Conservation (phyloP, 768 basidiomycete species). For the Mycena belliarum region DNA sequence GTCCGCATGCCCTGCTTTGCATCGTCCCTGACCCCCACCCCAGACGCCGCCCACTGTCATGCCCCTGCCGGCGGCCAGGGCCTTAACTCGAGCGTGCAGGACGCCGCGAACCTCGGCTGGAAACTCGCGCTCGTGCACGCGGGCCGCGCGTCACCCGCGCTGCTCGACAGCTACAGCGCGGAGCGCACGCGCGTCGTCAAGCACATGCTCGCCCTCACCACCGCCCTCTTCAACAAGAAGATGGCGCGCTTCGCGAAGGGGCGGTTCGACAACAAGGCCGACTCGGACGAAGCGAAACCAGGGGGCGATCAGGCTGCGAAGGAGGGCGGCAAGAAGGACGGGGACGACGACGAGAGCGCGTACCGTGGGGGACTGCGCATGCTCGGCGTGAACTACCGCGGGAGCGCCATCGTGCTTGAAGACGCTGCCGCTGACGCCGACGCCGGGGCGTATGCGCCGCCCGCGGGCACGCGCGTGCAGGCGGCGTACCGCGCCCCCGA, state of each 20-base stretch:
- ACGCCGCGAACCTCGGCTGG: conserved; percentile 47
- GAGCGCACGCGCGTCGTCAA: conserved; percentile 50
- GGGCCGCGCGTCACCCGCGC: conserved; percentile 31
- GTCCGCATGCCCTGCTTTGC: neutral
- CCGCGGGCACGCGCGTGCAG: conserved; percentile 24
- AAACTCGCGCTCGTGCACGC: conserved; percentile 45
- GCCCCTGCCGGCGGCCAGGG: conserved; percentile 43
- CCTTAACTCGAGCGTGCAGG: conserved; percentile 37
- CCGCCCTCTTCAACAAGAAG: conserved; percentile 27
- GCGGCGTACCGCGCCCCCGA: conserved; percentile 38
- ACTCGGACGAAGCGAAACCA: too few species aligned
- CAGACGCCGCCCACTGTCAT: conserved; percentile 47
- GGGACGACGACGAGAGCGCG: too few species aligned
- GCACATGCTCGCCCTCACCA: conserved; percentile 44
- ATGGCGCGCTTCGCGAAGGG: too few species aligned
- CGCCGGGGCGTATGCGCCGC: neutral
- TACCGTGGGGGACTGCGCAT: too few species aligned
- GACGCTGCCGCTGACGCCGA: neutral
- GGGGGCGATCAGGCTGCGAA: neutral
- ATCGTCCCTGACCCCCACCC: too few species aligned
- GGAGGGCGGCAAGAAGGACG: conserved; percentile 10
- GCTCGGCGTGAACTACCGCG: conserved; percentile 48
- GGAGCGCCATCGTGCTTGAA: conserved; percentile 40
- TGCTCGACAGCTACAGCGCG: conserved; percentile 42
- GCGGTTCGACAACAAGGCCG: too few species aligned